phyloP scores from a whole-genome alignment of 176 grass and related monocot genomes.

The maize (Zea mays) region DNA sequence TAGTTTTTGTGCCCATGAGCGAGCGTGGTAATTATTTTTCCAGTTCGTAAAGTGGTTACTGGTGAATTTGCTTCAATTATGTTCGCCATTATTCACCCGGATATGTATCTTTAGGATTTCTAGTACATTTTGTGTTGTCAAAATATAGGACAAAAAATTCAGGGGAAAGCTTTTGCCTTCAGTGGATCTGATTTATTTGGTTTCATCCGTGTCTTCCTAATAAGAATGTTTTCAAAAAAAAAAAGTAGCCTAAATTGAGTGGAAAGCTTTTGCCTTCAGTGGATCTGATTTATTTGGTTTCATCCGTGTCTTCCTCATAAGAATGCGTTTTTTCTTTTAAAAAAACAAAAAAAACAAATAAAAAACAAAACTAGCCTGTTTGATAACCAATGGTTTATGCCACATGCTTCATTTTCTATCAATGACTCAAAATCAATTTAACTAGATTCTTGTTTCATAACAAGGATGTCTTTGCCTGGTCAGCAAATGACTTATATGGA shows the following conservation, averaged over 20 bases:
- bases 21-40: conserved; percentile 7
- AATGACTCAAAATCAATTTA: too few relatives aligned
- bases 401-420: too few relatives aligned
- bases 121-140: background rate
- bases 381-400: too few relatives aligned
- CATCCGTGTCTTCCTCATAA: background rate
- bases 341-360: background rate
- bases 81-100: background rate
- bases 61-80: conserved; percentile 14
- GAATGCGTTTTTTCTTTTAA: background rate
- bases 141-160: conserved; percentile 31
- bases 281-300: background rate
- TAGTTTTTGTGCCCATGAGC: conserved; percentile 24
- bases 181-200: background rate
- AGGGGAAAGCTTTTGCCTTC: background rate
- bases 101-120: conserved; percentile 31
- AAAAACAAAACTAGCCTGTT: background rate
- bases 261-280: background rate
- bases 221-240: conserved; percentile 14
- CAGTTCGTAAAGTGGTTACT: conserved; percentile 22
- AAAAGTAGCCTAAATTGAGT: background rate
- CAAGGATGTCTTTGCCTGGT: too few relatives aligned
- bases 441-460: too few relatives aligned
- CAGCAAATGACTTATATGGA: too few relatives aligned
- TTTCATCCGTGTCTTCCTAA: background rate